These are phyloP conservation scores for Flaveria robusta DNA, from an alignment of 129 eudicot genomes.

Conservation along the genomic window DNA sequence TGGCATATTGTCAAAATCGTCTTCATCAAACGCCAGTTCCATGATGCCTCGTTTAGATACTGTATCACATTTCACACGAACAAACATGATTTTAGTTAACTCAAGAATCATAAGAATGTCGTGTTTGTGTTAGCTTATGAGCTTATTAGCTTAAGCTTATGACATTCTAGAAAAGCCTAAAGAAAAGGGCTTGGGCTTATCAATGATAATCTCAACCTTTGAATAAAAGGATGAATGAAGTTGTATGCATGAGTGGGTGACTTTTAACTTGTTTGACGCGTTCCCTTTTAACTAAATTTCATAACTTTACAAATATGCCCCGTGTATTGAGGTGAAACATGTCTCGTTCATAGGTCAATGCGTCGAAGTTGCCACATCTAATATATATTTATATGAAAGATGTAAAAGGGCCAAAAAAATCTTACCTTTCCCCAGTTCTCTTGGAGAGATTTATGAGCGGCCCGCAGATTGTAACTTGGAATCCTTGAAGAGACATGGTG, in stretches of 20 bases:
- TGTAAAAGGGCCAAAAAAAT: not conserved
- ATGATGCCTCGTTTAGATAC: conserved; percentile 88
- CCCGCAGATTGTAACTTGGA: conserved; percentile 85
- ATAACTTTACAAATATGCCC: not conserved
- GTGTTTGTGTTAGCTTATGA: conserved; percentile 4
- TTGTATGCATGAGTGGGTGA: not conserved
- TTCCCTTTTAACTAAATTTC: not conserved
- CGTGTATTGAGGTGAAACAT: not conserved
- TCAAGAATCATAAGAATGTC: no score
- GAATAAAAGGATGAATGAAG: not conserved
- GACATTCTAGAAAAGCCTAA: not conserved
- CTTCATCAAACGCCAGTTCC: conserved; percentile 99
- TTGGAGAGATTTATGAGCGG: conserved; percentile 82
- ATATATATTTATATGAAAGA: not conserved
- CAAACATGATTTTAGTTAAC: conserved; percentile 4
- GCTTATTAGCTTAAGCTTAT: not conserved
- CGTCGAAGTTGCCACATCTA: not conserved
- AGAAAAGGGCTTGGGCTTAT: not conserved
- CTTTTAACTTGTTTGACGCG: not conserved
- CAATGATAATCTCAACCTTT: not conserved
- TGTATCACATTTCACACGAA: conserved; percentile 20
- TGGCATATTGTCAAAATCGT: conserved; percentile 82
- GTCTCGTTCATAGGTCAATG: not conserved
- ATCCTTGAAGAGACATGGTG: conserved; percentile 88
- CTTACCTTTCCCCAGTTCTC: conserved; percentile 94